These are phyloP conservation scores for Penicillium ochrochloron DNA, from an alignment of 495 filamentous ascomycete genomes.

Conservation along the genomic window DNA sequence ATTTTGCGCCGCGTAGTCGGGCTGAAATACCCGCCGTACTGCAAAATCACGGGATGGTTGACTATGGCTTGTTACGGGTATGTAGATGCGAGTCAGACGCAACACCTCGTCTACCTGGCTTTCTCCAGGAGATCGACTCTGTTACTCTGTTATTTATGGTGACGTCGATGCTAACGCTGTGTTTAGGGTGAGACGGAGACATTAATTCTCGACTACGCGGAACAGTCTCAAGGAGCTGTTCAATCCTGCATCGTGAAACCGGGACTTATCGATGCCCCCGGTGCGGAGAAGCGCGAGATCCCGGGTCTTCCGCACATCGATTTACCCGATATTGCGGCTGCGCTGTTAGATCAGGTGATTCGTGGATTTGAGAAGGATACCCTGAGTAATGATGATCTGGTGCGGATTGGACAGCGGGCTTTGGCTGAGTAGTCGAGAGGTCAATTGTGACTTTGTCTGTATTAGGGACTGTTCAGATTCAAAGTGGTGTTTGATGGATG, in stretches of 20 bases:
- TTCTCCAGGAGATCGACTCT: not conserved
- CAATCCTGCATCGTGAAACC: conserved; percentile 1
- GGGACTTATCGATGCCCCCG: not conserved
- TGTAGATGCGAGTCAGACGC: not conserved
- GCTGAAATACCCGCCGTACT: not conserved
- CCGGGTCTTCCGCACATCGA: not conserved
- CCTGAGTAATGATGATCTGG: conserved; percentile 1
- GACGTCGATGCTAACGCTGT: not conserved
- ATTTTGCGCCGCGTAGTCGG: not conserved
- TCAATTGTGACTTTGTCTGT: not conserved
- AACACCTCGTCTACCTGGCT: not conserved
- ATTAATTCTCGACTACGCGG: not conserved
- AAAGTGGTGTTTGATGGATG: no score
- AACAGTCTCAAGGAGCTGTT: conserved; percentile 14
- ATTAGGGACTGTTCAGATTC: no score
- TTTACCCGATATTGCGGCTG: not conserved
- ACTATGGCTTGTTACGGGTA: not conserved
- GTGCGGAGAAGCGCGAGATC: not conserved
- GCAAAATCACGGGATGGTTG: not conserved
- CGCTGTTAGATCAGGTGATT: not conserved
- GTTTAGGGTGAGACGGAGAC: not conserved
- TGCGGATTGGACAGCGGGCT: not conserved
- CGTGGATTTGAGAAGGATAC: not conserved
- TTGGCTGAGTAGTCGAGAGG: not conserved
- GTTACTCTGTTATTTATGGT: not conserved